Evolutionary conservation across 1,284 basidiomycete genomes (phyloP).

Genomic region (Austroboletus niveus): DNA sequence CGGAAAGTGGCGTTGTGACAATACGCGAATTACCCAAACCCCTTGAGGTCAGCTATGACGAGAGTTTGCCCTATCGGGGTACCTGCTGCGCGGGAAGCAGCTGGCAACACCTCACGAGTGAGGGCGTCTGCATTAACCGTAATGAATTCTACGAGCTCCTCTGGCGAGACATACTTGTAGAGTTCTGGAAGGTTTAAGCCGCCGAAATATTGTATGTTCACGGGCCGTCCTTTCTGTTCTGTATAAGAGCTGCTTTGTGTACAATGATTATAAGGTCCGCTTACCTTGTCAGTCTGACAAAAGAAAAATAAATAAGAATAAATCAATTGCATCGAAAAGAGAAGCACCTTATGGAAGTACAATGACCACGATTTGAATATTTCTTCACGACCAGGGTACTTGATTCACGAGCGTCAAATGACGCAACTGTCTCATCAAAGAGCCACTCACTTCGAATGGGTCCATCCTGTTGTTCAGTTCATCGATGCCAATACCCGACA

Average conservation of each 20-base stretch:
- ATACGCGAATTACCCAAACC: slow-evolving; percentile 50
- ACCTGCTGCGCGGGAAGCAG: slow-evolving; percentile 52
- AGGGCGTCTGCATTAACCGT: slow-evolving; percentile 62
- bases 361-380: slow-evolving; percentile 74
- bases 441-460: slow-evolving; percentile 54
- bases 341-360: slow-evolving; percentile 64
- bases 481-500: slow-evolving; percentile 57
- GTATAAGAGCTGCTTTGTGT: slow-evolving; percentile 1
- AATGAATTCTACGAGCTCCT: slow-evolving; percentile 62
- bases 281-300: slow-evolving; percentile 57
- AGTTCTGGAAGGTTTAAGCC: slow-evolving; percentile 59
- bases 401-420: slow-evolving; percentile 9
- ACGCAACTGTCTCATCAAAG: background rate
- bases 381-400: slow-evolving; percentile 67
- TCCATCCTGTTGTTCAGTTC: slow-evolving; percentile 53
- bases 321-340: background rate
- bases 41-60: slow-evolving; percentile 67
- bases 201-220: slow-evolving; percentile 65
- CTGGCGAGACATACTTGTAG: slow-evolving; percentile 57
- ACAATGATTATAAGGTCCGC: slow-evolving; percentile 3
- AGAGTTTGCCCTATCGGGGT: slow-evolving; percentile 49
- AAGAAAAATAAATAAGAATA: background rate
- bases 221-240: slow-evolving; percentile 59
- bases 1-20: background rate
- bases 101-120: slow-evolving; percentile 64